These are phyloP conservation scores for Edaphochlamys debaryana DNA, from an alignment of 139 green algal genomes.

Conservation along the genomic window DNA sequence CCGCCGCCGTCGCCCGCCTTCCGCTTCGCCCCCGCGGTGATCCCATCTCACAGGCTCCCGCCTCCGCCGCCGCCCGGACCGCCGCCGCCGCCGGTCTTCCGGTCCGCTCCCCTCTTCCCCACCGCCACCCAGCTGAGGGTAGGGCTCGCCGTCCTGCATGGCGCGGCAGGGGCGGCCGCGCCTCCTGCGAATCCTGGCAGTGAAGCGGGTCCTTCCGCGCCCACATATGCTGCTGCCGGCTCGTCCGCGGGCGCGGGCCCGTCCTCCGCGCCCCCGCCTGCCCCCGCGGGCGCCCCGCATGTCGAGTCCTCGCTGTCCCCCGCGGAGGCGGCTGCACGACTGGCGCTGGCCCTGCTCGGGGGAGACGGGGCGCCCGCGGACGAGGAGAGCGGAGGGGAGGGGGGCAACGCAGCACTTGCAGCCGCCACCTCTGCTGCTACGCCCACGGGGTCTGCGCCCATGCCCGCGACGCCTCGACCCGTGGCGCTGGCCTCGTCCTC, in stretches of 20 bases:
- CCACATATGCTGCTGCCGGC: neutral
- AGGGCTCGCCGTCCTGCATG: neutral
- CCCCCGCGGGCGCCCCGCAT: neutral
- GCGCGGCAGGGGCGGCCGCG: no score
- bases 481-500: no score
- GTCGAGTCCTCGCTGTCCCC: neutral
- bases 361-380: neutral
- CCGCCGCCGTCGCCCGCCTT: neutral
- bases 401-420: neutral
- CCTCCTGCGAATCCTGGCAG: no score
- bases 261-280: neutral
- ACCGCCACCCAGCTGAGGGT: neutral
- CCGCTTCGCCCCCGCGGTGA: no score
- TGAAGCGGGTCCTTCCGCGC: no score
- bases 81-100: constrained; percentile 9
- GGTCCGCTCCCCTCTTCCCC: no score
- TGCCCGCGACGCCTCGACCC: no score
- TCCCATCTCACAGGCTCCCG: no score
- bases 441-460: no score
- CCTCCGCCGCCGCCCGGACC: neutral
- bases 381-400: neutral
- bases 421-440: no score
- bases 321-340: neutral
- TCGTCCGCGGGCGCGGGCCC: no score
- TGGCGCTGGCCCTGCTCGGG: neutral